Conservation (phyloP, 148 eudicot species). For the Heliosperma pusillum region DNA sequence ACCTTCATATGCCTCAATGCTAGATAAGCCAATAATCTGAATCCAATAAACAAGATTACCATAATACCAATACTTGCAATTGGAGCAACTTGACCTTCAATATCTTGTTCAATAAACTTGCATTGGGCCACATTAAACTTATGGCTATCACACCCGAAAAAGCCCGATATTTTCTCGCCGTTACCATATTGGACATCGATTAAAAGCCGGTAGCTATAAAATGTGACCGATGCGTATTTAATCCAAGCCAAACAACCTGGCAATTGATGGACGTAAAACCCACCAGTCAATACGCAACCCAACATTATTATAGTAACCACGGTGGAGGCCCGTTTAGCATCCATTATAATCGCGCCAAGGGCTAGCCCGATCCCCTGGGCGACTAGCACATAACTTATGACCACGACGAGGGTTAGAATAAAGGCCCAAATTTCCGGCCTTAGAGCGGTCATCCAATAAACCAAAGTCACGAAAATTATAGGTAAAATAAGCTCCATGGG, state of each 20-base stretch:
- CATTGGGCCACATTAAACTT: conserved; percentile 37
- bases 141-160: conserved; percentile 43
- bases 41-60: conserved; percentile 60
- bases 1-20: conserved; percentile 49
- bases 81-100: conserved; percentile 58
- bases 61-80: conserved; percentile 41
- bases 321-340: conserved; percentile 82
- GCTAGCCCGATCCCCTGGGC: conserved; percentile 87
- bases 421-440: conserved; percentile 55
- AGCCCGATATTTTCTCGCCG: conserved; percentile 43
- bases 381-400: conserved; percentile 67
- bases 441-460: conserved; percentile 80
- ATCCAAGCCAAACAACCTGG: conserved; percentile 70
- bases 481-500: conserved; percentile 96
- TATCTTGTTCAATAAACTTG: conserved; percentile 65
- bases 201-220: conserved; percentile 62
- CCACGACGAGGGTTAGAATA: conserved; percentile 42
- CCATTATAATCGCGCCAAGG: conserved; percentile 88
- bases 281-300: conserved; percentile 84
- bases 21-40: conserved; percentile 64
- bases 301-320: conserved; percentile 76
- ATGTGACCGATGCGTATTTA: conserved; percentile 64
- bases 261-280: conserved; percentile 79
- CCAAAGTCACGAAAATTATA: conserved; percentile 48
- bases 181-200: conserved; percentile 73